Evolutionary conservation across 106 monocot species (phyloP), one percentile per base, ranked within the genome.

Genomic region (Vanilla planifolia): DNA sequence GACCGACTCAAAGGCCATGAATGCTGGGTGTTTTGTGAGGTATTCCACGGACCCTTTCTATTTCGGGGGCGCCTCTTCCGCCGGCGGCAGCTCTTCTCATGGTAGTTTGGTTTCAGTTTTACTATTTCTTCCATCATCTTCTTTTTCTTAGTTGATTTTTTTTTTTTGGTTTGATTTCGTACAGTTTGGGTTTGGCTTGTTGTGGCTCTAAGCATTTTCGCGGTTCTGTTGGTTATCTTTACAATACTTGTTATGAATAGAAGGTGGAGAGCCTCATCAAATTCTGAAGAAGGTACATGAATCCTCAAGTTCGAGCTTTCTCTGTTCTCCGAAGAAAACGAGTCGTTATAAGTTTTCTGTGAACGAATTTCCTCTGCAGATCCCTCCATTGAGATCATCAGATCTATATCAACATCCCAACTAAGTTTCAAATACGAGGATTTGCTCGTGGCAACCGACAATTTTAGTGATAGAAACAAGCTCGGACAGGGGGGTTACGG

Each of bases 401-500:
- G 71, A 59, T 65, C 78, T 30, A 75, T 83, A 32, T 33, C 58
- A 5, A 42, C 53, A 34, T 85, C 85, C 1, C 43, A 59, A 6
- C 61, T 80, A 24, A 59, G 72, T 59, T 85, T 85, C 72, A 80
- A 73, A 19, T 79, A 85, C 44, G 77, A 74, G 41, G 75, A 70
- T 51, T 63, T 85, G 53, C 30, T 29, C 13, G 77, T 59, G 36
- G 85, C 85, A 42, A 85, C 85, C 0, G 73, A 74, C 37, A 43
- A 77, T 48, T 85, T 85, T 67, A 80, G 44, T 33, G 70, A 72
- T 24, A 68, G 26, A 23, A 82, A 87, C 62, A 82, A 81, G 70
- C 69, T 87, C 17, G 87, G 87, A 24, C 81, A 87, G 60, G 82
- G 87, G 8, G 82, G 87, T 14, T 82, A 73, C 59, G 87, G 87